Evolutionary conservation across 495 filamentous ascomycete species (phyloP), one percentile per base, ranked within the genome.

Genomic region (Penicillium herquei): DNA sequence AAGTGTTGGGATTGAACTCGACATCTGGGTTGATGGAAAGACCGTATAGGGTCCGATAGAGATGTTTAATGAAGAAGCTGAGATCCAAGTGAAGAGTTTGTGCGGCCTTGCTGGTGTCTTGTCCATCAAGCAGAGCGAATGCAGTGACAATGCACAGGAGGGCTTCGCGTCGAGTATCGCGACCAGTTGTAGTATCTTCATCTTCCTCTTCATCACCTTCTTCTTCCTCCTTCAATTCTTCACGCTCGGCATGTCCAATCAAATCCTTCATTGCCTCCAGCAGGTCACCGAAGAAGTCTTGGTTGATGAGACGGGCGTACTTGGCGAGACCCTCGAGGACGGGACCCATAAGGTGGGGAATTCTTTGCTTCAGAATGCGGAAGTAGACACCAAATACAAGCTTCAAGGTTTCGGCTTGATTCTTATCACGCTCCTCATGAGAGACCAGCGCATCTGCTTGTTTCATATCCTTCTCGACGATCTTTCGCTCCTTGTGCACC

Each of bases 81-180:
- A 98, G 83, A 69, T 98, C 95, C 32, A 98, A 85, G 58, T 90
- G 86, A 3, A 97, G 83, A 8, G 74, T 63, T 14, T 73, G 68
- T 54, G 88, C 87, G 3, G 89, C 85, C 61, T 78, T 80, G 62
- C 76, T 75, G 52, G 73, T 81, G 60, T 94, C 89, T 75, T 98
- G 94, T 46, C 94, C 93, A 59, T 90, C 85, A 46, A 98, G 81
- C 1, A 98, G 83, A 9, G 92, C 90, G 67, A 98, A 97, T 13
- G 95, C 95, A 3, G 94, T 98, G 66, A 91, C 88, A 47, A 91
- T 92, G 76, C 91, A 96, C 55, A 98, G 88, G n/a, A 98, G 85
- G 17, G 89, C 79, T 71, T 96, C 90, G 51, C 94, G 86, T 35
- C 85, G 88, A 14, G 84, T 69, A 73, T 96, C 90, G 13, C 89